A percentile compares a stretch with the other conserved stretches of the same genome.
phyloP scores from a whole-genome alignment of 352 stramenopile genomes.

The Nothophytophthora sp. region DNA sequence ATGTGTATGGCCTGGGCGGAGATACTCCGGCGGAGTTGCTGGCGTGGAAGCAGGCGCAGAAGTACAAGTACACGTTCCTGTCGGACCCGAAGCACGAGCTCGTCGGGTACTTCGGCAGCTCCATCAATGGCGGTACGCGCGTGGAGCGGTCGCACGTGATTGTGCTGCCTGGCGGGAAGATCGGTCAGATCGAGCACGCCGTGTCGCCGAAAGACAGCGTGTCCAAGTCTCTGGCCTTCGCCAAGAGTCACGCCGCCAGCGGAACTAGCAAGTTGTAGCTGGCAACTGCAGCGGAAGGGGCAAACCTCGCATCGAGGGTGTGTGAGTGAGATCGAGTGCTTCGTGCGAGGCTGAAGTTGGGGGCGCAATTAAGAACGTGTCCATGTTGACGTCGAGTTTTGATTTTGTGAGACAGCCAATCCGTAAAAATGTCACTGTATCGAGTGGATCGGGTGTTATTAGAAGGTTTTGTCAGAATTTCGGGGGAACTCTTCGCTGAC shows the following conservation, averaged over 20 bases:
- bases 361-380: no score
- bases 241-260: conserved; percentile 29
- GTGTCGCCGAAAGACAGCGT: conserved; percentile 83
- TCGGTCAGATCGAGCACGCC: conserved; percentile 74
- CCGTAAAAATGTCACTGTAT: no score
- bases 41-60: conserved; percentile 80
- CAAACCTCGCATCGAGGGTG: no score
- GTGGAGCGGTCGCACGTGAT: conserved; percentile 88
- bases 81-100: conserved; percentile 80
- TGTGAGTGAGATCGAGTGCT: no score
- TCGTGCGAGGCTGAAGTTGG: no score
- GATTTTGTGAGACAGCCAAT: no score
- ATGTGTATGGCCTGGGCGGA: conserved; percentile 80
- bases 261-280: conserved; percentile 37
- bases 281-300: no score
- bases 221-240: conserved; percentile 75
- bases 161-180: conserved; percentile 67
- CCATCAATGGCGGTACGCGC: conserved; percentile 49
- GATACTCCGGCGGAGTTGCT: conserved; percentile 70
- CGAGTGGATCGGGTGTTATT: no score
- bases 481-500: no score
- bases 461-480: no score
- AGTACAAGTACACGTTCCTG: conserved; percentile 79
- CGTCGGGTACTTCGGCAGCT: conserved; percentile 83
- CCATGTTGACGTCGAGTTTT: no score